Evolutionary conservation across 108 stramenopile species (phyloP), one percentile per base, ranked within the genome.

Genomic region (Cyclotella choctawhatcheeana): DNA sequence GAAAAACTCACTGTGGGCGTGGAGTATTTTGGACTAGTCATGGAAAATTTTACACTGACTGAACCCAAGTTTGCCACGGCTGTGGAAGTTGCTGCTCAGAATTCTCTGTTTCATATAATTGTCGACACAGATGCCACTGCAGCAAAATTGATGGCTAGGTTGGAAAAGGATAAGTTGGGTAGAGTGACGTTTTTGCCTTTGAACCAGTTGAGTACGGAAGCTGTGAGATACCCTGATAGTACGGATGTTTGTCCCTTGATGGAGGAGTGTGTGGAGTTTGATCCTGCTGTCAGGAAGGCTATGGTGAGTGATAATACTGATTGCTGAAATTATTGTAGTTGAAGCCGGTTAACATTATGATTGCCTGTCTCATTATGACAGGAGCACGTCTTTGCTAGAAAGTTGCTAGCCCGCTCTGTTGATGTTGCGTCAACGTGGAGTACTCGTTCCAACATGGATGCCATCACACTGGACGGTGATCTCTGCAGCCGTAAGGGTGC

Each of bases 181-280:
- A 91, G 99, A 37, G 92, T 99, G 33, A 98, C 98, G 26, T 99
- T 99, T 70, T 84, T 99, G 84, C 99, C 99, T n/a, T 82, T 99
- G 64, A 97, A 89, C 76, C 93, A 85, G 58, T 79, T 99, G 33
- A 85, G 83, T n/a, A 82, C 86, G 7, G 87, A 86, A 20, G 76
- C 76, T 22, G 79, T 69, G 27, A 67, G 73, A 12, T 93, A 95
- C 60, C 90, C 91, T 24, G 83, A 86, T 34, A 84, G 83, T 58
- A 81, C 76, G 26, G 93, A 92, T 68, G 88, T 91, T 8, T 86
- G 81, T n/a, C 87, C 84, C 44, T 55, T 95, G 47, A 54, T 91
- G 48, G 69, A 81, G 29, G 76, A 77, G 44, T 91, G 96, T 76
- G 85, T 96, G 33, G 67, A 77, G 22, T 98, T 88, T 78, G 88